Evolutionary conservation across 2,329 filamentous ascomycete species (phyloP).

Genomic region (Fusarium xylarioides): DNA sequence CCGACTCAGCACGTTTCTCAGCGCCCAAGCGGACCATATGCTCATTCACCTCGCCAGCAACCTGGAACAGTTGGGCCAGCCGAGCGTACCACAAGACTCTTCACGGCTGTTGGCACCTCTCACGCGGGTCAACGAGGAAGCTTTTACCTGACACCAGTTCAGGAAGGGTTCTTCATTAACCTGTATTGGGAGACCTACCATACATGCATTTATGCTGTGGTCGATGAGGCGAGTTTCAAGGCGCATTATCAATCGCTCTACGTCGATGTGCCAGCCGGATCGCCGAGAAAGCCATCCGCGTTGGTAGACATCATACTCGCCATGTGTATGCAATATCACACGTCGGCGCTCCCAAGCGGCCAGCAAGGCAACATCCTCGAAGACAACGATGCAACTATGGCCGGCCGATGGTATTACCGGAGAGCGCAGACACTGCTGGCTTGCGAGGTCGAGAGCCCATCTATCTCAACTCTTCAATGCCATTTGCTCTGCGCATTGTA

Average conservation of each 20-base stretch:
- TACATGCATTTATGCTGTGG: neutral
- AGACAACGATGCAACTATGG: conserved; percentile 7
- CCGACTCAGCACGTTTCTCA: conserved; percentile 4
- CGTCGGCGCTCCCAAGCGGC: neutral
- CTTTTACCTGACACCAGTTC: neutral
- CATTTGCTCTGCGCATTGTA: conserved; percentile 1
- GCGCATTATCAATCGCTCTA: neutral
- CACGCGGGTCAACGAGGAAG: neutral
- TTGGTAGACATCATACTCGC: conserved; percentile 12
- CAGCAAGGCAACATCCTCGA: neutral
- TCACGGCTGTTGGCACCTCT: neutral
- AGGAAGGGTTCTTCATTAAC: conserved; percentile 8
- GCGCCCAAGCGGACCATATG: conserved; percentile 19
- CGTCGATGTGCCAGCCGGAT: neutral
- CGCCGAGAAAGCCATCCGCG: neutral
- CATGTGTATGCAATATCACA: conserved; percentile 17
- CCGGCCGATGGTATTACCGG: conserved; percentile 15
- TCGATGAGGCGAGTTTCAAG: conserved; percentile 8
- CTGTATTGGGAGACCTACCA: conserved; percentile 21
- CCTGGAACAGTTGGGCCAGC: neutral
- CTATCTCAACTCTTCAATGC: conserved; percentile 6
- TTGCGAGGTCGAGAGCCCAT: conserved; percentile 7
- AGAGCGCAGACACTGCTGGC: conserved; percentile 10
- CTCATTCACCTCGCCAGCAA: conserved; percentile 17
- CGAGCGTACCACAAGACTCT: neutral